Evolutionary conservation across 108 stramenopile species (phyloP), one percentile per base, ranked within the genome.

Genomic region (Conticribra guillardii): DNA sequence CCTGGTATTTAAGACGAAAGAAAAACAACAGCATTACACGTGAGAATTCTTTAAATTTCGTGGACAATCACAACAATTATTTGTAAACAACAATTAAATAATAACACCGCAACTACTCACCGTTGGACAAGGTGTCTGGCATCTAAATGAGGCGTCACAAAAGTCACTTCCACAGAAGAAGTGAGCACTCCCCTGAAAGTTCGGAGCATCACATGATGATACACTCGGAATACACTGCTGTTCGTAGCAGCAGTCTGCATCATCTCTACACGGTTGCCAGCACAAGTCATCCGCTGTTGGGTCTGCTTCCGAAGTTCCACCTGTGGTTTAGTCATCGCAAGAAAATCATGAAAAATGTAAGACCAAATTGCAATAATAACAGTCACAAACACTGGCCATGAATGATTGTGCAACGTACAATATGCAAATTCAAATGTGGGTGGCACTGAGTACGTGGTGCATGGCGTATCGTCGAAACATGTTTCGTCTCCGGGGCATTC

Each of bases 111-210:
- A 41, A 41, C 37, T 41, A 9, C 37, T 41, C 11, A 41, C 37
- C 4, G 50, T 31, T 31, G 87, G 87, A 80, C 93, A 94, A 26
- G 87, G 90, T 16, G 48, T 33, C 5, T 27, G n/a, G 30, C 78
- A 79, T 67, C 53, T 49, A 47, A 60, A 79, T 2, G 64, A 33
- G 8, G 78, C 70, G 34, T 71, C 65, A 32, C 78, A 79, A 57
- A 67, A 79, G 60, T 79, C 71, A 22, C 24, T 57, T 4, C 78
- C 78, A 31, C 78, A 79, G 34, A 79, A 79, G 58, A 47, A 79
- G 30, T 79, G 78, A 51, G 54, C 58, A 56, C 54, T 48, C 21
- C 78, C 78, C n/a, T 61, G 60, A 52, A 58, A 58, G 28, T 67
- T 56, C 0, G 64, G 64, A n/a, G 31, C 26, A 0, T 8, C 17